Evolutionary conservation across 495 filamentous ascomycete species (phyloP), one percentile per base, ranked within the genome.

Genomic region (Aspergillus sclerotioniger): DNA sequence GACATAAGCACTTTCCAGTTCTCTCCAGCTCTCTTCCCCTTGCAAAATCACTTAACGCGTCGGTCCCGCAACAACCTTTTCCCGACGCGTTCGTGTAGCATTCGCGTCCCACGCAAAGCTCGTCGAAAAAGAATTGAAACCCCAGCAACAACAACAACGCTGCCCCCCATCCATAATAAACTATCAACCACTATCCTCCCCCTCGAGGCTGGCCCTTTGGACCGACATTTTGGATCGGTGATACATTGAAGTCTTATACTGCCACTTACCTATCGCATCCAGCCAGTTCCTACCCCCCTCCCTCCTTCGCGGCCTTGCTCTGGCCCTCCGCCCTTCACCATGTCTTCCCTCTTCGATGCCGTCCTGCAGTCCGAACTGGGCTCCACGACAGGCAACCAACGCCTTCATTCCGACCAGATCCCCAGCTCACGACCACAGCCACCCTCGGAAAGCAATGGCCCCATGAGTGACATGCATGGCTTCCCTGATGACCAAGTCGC

Each of bases 401-500:
- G 70, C 54, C 54, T 73, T 51, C 68, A 70, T 55, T 75, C 76
- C 60, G 71, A 79, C 56, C 62, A 75, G 44, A 55, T 76, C 16
- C 75, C 74, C 35, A 79, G 75, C 53, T 77, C 77, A 35, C 70
- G 75, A 25, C 72, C 71, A 19, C 74, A 75, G 33, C 62, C 71
- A 0, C 73, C 72, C 15, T 82, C 80, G 12, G 80, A 83, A 56
- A 80, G 80, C 68, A 80, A 80, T 72, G 79, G 75, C 19, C 80
- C 78, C 9, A 77, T 78, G 72, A 82, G 80, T 58, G 80, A 82
- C 67, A 73, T 75, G 56, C 74, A 82, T 59, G 62, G 63, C 43
- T 78, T 80, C 50, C 80, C 84, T 4, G 86, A 89, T 62, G 86
- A 89, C 64, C 83, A 85, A 56, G 73, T 87, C 5, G 81, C 85